A percentile compares a stretch with the other conserved stretches of the same genome.
phyloP scores from a whole-genome alignment of 2,329 filamentous ascomycete species.

The Alternaria sp. region DNA sequence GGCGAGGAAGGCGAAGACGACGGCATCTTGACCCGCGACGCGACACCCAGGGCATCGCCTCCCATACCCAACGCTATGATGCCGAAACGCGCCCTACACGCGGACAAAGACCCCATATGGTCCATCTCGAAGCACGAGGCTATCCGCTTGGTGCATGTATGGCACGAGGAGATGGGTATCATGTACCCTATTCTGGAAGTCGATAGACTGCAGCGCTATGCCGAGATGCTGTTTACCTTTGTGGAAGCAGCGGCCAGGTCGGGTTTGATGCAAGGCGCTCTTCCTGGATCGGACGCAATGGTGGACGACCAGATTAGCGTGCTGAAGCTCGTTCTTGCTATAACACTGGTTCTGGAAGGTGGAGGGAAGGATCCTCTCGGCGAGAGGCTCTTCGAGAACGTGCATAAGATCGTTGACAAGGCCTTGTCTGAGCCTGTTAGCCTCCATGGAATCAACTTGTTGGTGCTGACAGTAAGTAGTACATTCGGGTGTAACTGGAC shows the following conservation, averaged over 20 bases:
- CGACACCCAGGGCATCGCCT: constrained; percentile 58
- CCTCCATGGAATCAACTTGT: constrained; percentile 64
- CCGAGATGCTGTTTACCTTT: constrained; percentile 72
- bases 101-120: constrained; percentile 78
- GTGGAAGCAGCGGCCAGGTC: constrained; percentile 70
- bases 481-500: neutral
- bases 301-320: constrained; percentile 70
- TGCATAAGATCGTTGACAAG: constrained; percentile 73
- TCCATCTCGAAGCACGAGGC: constrained; percentile 79
- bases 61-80: constrained; percentile 29
- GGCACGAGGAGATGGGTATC: constrained; percentile 87
- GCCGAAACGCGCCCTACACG: constrained; percentile 45
- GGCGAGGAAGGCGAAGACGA: constrained; percentile 69
- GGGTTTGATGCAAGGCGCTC: constrained; percentile 61
- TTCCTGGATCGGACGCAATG: constrained; percentile 64
- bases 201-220: constrained; percentile 72
- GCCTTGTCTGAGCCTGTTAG: constrained; percentile 63
- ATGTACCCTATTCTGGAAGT: constrained; percentile 91
- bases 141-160: constrained; percentile 75
- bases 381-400: constrained; percentile 74
- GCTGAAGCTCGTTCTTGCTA: constrained; percentile 84
- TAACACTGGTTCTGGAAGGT: constrained; percentile 76
- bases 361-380: constrained; percentile 79
- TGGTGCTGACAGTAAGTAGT: constrained; percentile 61
- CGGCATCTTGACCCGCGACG: constrained; percentile 58